phyloP scores from a whole-genome alignment of 2,329 filamentous ascomycete species.

The Cladosporium sphaerospermum region DNA sequence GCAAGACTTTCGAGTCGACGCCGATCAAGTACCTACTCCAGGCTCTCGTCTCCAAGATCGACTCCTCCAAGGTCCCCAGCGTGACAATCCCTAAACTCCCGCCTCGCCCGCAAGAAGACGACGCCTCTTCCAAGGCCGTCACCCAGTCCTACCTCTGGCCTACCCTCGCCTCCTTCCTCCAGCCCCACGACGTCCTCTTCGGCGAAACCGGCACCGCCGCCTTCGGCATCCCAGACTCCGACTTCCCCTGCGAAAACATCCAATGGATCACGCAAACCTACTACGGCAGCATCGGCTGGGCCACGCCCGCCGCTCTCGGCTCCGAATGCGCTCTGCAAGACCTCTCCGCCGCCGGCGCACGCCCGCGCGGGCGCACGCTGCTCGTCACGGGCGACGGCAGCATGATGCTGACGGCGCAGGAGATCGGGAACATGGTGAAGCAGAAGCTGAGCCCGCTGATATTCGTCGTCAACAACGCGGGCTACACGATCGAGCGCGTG shows the following conservation, averaged over 20 bases:
- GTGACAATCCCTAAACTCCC: slow-evolving; percentile 26
- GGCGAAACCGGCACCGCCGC: slow-evolving; percentile 38
- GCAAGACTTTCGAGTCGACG: slow-evolving; percentile 27
- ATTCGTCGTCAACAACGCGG: slow-evolving; percentile 42
- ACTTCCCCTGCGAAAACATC: slow-evolving; percentile 17
- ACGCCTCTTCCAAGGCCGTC: slow-evolving; percentile 32
- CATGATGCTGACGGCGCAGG: slow-evolving; percentile 60
- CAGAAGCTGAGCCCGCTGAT: slow-evolving; percentile 32
- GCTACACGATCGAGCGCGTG: slow-evolving; percentile 43
- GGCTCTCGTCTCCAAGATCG: slow-evolving; percentile 24
- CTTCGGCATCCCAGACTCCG: slow-evolving; percentile 32
- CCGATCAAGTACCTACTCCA: slow-evolving; percentile 34
- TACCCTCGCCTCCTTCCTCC: slow-evolving; percentile 29
- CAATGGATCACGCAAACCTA: slow-evolving; percentile 37
- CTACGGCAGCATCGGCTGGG: slow-evolving; percentile 40
- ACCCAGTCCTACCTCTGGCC: slow-evolving; percentile 41
- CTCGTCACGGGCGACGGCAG: slow-evolving; percentile 60
- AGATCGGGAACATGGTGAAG: slow-evolving; percentile 57
- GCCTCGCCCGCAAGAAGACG: slow-evolving; percentile 24
- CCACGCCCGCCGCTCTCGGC: slow-evolving; percentile 37
- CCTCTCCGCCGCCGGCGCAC: slow-evolving; percentile 26
- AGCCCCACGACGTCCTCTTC: slow-evolving; percentile 34
- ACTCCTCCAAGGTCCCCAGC: slow-evolving; percentile 17
- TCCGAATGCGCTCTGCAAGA: slow-evolving; percentile 46
- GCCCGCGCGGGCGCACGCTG: slow-evolving; percentile 51